Evolutionary conservation across 169 alveolate species (phyloP).

Genomic region (Eimeria zaria): DNA sequence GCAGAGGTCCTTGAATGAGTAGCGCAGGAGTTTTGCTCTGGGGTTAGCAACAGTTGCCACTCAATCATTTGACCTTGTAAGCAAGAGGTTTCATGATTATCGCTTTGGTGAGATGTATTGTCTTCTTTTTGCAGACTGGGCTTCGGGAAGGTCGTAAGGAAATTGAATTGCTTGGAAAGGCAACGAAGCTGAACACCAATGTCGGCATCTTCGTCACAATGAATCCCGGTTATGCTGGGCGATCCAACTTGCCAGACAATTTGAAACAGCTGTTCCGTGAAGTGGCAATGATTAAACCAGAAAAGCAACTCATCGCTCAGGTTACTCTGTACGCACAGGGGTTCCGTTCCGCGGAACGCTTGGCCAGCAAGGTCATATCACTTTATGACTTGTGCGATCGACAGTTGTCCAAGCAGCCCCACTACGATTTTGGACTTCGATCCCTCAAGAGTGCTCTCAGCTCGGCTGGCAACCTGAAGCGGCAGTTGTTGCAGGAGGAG

Average conservation of each 20-base stretch:
- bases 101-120: no score
- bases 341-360: constrained; percentile 94
- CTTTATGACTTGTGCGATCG: constrained; percentile 97
- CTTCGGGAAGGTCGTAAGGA: constrained; percentile 73
- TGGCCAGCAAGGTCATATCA: constrained; percentile 97
- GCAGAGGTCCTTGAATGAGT: constrained; percentile 47
- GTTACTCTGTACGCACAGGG: constrained; percentile 69
- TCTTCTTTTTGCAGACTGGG: constrained; percentile 55
- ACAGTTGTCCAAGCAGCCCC: constrained; percentile 98
- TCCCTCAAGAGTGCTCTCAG: constrained; percentile 98
- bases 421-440: constrained; percentile 99
- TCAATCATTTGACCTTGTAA: background rate
- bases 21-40: background rate
- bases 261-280: constrained; percentile 97
- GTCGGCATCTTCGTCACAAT: constrained; percentile 97
- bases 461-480: constrained; percentile 97
- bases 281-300: constrained; percentile 98
- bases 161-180: constrained; percentile 84
- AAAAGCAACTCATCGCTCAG: constrained; percentile 96
- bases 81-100: background rate
- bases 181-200: constrained; percentile 95
- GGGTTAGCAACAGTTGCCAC: background rate
- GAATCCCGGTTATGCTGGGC: constrained; percentile 98
- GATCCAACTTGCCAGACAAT: constrained; percentile 98
- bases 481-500: constrained; percentile 89